Percentiles rank a stretch among this genome's conserved stretches.
Conservation (phyloP, 2,329 filamentous ascomycete species). For the Botrytis elliptica region DNA sequence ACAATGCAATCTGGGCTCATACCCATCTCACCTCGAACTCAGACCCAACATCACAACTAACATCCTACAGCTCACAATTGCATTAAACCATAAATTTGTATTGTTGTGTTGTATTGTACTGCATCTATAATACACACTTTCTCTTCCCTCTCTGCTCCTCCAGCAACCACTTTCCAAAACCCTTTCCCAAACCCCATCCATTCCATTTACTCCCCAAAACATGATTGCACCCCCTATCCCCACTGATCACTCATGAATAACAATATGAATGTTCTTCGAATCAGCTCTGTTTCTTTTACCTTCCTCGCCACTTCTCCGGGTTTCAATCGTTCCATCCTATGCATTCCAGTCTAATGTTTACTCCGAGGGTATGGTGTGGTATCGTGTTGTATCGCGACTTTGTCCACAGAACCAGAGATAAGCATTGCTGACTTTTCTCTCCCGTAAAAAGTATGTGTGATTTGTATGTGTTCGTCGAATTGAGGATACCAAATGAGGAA, state of each 20-base stretch:
- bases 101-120: constrained; percentile 15
- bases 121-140: constrained; percentile 18
- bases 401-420: not conserved
- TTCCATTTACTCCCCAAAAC: constrained; percentile 8
- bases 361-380: not conserved
- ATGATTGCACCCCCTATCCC: not conserved
- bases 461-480: constrained; percentile 6
- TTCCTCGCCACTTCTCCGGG: not conserved
- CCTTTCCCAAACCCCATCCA: constrained; percentile 1
- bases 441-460: not conserved
- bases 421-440: constrained; percentile 4
- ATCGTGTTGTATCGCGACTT: not conserved
- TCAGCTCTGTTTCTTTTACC: not conserved
- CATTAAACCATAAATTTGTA: constrained; percentile 14
- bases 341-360: constrained; percentile 11
- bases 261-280: not conserved
- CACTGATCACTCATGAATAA: not conserved
- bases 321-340: constrained; percentile 6
- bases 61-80: not conserved
- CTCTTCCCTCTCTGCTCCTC: constrained; percentile 3
- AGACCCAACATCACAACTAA: constrained; percentile 6
- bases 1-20: not conserved
- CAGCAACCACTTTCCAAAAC: not conserved
- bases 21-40: not conserved
- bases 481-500: constrained; percentile 13